Percentiles rank a stretch among this genome's conserved stretches.
phyloP scores from a whole-genome alignment of 768 basidiomycete species.

The Hebeloma cylindrosporum region DNA sequence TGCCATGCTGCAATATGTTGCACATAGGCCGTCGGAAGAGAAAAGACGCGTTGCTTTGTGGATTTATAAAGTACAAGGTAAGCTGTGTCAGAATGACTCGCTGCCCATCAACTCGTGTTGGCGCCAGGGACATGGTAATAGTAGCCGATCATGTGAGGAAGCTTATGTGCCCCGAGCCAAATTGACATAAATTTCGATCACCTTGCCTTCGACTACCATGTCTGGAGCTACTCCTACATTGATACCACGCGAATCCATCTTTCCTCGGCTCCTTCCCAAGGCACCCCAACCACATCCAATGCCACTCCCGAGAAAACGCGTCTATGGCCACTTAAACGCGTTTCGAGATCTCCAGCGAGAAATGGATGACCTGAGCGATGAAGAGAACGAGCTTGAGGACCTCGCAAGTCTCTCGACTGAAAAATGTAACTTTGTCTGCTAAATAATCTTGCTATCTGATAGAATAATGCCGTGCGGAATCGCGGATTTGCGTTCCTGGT shows the following conservation, averaged over 20 bases:
- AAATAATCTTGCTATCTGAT: slow-evolving; percentile 9
- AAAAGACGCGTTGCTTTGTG: too few relatives aligned
- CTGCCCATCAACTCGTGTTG: slow-evolving; percentile 6
- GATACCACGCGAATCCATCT: slow-evolving; percentile 59
- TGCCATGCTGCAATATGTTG: background rate
- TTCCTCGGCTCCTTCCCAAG: slow-evolving; percentile 67
- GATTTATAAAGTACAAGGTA: too few relatives aligned
- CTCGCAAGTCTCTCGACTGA: slow-evolving; percentile 53
- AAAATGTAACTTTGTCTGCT: background rate
- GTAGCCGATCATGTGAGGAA: slow-evolving; percentile 9
- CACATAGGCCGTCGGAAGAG: background rate
- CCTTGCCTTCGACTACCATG: slow-evolving; percentile 24
- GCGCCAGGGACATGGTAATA: background rate
- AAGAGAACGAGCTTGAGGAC: slow-evolving; percentile 80
- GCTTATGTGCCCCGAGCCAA: background rate
- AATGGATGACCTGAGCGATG: slow-evolving; percentile 83
- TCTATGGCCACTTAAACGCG: slow-evolving; percentile 57
- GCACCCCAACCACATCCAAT: slow-evolving; percentile 64
- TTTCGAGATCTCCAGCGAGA: slow-evolving; percentile 71
- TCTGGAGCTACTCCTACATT: slow-evolving; percentile 67
- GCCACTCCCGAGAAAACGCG: slow-evolving; percentile 53
- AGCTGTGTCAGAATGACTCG: slow-evolving; percentile 4
- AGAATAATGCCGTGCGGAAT: slow-evolving; percentile 63
- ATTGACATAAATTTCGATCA: background rate
- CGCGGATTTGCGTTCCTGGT: slow-evolving; percentile 68